phyloP scores from a whole-genome alignment of 306 rosid species.

The Quercus suber region DNA sequence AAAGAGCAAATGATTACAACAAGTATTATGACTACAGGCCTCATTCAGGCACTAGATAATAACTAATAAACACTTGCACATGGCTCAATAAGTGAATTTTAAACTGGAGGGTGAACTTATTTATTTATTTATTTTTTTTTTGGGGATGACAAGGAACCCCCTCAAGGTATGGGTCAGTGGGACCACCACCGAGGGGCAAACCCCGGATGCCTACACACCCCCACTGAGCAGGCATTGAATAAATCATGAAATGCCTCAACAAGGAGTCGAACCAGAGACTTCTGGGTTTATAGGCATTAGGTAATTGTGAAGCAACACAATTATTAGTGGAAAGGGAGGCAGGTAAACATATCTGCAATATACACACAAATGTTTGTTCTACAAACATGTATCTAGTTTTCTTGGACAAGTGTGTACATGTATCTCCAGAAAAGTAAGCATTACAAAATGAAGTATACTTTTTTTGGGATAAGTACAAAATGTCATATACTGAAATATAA shows the following conservation, averaged over 20 bases:
- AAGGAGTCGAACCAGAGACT: too few species aligned
- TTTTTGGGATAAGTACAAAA: not conserved
- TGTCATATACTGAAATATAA: not conserved
- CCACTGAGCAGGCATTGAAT: too few species aligned
- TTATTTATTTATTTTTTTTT: too few species aligned
- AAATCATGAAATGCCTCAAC: too few species aligned
- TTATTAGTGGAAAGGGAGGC: not conserved
- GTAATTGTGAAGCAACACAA: not conserved
- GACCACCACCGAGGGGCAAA: too few species aligned
- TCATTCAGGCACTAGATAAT: not conserved
- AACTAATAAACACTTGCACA: not conserved
- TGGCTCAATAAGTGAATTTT: not conserved
- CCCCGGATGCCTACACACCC: too few species aligned
- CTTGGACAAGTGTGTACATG: not conserved
- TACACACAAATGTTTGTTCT: not conserved
- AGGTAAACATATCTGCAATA: not conserved
- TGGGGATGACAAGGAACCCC: too few species aligned
- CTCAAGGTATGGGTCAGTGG: too few species aligned
- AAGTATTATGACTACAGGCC: slow-evolving; percentile 20
- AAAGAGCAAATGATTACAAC: slow-evolving; percentile 7
- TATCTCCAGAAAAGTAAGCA: slow-evolving; percentile 1
- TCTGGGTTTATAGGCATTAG: too few species aligned
- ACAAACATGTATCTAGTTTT: not conserved
- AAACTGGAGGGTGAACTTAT: not conserved
- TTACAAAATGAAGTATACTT: not conserved